These are phyloP conservation scores for Verticillium nubilum DNA, from an alignment of 2,329 filamentous ascomycete species.

Conservation along the genomic window DNA sequence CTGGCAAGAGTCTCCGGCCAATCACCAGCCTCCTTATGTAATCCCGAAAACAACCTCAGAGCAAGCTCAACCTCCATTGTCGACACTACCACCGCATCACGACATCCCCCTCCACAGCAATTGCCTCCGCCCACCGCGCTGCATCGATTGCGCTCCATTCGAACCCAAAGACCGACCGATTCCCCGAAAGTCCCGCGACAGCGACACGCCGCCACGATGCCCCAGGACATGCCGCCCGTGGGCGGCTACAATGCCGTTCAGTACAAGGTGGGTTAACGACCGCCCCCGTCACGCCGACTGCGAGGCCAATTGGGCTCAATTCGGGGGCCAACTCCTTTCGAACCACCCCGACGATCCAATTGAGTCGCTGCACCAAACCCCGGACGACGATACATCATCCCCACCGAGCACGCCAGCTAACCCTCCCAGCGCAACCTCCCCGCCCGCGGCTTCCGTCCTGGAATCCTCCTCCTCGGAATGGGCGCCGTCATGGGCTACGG, in stretches of 20 bases:
- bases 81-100: conserved; percentile 3
- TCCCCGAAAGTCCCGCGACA: not conserved
- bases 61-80: conserved; percentile 7
- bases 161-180: not conserved
- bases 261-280: conserved; percentile 68
- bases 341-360: not conserved
- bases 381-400: not conserved
- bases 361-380: not conserved
- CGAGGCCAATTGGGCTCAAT: not conserved
- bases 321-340: not conserved
- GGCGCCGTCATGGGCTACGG: conserved; percentile 80
- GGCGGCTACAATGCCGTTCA: conserved; percentile 96
- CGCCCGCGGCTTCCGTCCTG: conserved; percentile 81
- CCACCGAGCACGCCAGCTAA: not conserved
- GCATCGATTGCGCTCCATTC: not conserved
- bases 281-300: not conserved
- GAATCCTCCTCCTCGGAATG: conserved; percentile 70
- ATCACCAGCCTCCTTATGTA: not conserved
- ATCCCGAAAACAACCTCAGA: conserved; percentile 7
- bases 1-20: not conserved
- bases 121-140: conserved; percentile 1
- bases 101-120: conserved; percentile 1
- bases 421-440: conserved; percentile 78
- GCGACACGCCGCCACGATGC: conserved; percentile 51
- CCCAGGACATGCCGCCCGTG: conserved; percentile 92